Evolutionary conservation across 1,139 yeast species (phyloP).

Genomic region (Pichia cactophila): DNA sequence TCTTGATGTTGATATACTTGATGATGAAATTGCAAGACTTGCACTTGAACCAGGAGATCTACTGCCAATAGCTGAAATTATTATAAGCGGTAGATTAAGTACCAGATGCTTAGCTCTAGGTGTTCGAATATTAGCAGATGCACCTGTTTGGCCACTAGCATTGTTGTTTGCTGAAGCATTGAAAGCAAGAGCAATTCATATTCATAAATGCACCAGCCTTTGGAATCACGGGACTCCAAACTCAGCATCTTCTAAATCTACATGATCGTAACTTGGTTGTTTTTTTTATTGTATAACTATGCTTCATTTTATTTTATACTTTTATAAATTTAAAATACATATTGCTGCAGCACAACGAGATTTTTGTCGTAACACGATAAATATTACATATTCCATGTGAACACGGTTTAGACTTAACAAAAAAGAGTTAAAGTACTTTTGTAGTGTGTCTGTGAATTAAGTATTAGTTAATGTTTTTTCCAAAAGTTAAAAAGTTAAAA

Average conservation of each 20-base stretch:
- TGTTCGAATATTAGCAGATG: slow-evolving; percentile 66
- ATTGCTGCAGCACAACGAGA: background rate
- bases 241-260: background rate
- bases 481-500: no score
- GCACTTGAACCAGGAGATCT: slow-evolving; percentile 38
- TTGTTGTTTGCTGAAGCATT: slow-evolving; percentile 69
- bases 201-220: slow-evolving; percentile 17
- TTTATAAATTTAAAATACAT: background rate
- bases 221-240: slow-evolving; percentile 8
- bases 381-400: background rate
- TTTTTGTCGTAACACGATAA: background rate
- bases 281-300: background rate
- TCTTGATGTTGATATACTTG: slow-evolving; percentile 40
- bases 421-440: no score
- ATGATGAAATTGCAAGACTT: slow-evolving; percentile 36
- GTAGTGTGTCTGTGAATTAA: no score
- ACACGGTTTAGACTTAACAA: no score
- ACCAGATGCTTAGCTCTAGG: slow-evolving; percentile 56
- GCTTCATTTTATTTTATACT: background rate
- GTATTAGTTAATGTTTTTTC: no score
- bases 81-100: slow-evolving; percentile 43
- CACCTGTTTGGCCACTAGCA: slow-evolving; percentile 79
- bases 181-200: slow-evolving; percentile 51
- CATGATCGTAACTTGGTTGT: background rate
- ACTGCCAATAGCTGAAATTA: slow-evolving; percentile 36